Evolutionary conservation across 148 eudicot species (phyloP).

Genomic region (Spergularia marina): DNA sequence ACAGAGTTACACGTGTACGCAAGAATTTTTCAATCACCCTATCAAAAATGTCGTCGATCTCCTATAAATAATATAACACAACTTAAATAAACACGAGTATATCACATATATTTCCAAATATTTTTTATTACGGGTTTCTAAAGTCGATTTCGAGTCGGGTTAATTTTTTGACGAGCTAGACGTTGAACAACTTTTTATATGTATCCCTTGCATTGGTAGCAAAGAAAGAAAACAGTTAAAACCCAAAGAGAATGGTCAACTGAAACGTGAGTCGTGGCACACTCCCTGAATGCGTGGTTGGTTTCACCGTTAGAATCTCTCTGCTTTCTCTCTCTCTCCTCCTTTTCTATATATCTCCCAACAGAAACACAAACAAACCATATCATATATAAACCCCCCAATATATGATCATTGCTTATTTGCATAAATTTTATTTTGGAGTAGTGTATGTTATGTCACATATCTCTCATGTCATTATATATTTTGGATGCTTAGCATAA

Average conservation of each 20-base stretch:
- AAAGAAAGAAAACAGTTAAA: neutral
- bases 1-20: no score
- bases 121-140: no score
- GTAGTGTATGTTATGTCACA: neutral
- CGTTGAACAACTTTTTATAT: no score
- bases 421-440: neutral
- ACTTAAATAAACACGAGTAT: no score
- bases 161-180: no score
- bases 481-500: neutral
- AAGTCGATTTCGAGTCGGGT: no score
- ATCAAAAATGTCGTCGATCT: no score
- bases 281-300: slow-evolving; percentile 15
- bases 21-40: no score
- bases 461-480: neutral
- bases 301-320: slow-evolving; percentile 26
- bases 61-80: no score
- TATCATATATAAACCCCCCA: neutral
- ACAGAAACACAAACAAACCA: neutral
- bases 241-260: slow-evolving; percentile 11
- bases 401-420: no score
- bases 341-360: neutral
- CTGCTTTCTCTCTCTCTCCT: neutral
- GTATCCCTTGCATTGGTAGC: neutral
- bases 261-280: slow-evolving; percentile 11
- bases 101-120: no score